Base-by-base conservation (phyloP, 441 rosid species). In the Euphorbia celastroides region DNA sequence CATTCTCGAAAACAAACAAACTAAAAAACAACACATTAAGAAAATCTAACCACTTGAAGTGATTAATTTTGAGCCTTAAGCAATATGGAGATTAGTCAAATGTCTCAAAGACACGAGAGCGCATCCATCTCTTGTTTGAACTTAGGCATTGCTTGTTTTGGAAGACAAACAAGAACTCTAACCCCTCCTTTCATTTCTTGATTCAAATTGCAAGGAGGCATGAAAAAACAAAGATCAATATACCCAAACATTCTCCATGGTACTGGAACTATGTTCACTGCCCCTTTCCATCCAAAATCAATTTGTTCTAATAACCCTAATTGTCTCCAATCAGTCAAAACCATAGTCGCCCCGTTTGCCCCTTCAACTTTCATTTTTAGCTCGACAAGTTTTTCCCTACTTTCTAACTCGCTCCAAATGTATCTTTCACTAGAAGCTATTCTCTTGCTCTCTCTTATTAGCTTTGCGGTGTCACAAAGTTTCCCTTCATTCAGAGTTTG, bases 311-410 rank as follows among this genome's bases (percentile, higher is more conserved):
- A 14, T 2, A 84, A 25, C 6, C 86, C 81, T 57, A 84, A 32
- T 44, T 79, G 86, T 20, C 86, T 82, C 89, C 86, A 84, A 69
- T 84, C 86, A 14, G 84, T 79, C 6, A 82, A 57, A 27, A 81
- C 13, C 78, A 77, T 81, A 25, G 46, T 56, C 48, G 74, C 79
- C 6, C 87, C 87, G 14, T 27, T 59, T 0, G 75, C 85, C 38
- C 72, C 79, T 68, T 72, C 72, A 9, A 79, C 46, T 65, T 64
- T 62, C 3, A 55, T 30, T 2, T 78, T 72, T 44, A 65, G 34
- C 62, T 79, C 72, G 56, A 70, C 13, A 0, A 61, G 19, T 23
- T 32, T 78, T 75, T 85, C 87, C 58, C 60, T 62, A 0, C 41
- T 62, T 16, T 28, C 67, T 12, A 81, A 50, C n/a, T 63, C 63